A percentile compares a stretch with the other conserved stretches of the same genome.
Evolutionary conservation across 2,329 filamentous ascomycete species (phyloP).

Genomic region (Chrysoporthe austroafricana): DNA sequence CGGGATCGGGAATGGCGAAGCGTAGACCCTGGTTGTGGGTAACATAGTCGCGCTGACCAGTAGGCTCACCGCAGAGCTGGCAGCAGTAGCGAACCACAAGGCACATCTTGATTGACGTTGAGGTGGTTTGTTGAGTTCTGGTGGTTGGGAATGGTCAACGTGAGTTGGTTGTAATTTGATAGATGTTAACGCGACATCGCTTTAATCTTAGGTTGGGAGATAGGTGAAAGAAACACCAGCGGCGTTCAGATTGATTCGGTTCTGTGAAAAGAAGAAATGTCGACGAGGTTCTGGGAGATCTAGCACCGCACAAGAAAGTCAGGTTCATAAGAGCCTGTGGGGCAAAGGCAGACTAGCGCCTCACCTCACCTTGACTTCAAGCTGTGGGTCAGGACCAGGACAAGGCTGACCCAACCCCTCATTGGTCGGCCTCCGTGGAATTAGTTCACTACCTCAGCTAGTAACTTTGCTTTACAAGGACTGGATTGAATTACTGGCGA

Average conservation of each 20-base stretch:
- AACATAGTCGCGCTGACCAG: conserved; percentile 4
- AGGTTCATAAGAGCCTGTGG: too few species aligned
- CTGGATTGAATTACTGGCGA: neutral
- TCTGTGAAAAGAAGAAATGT: neutral
- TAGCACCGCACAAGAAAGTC: too few species aligned
- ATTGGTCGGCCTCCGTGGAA: neutral
- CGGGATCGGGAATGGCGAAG: neutral
- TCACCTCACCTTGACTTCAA: too few species aligned
- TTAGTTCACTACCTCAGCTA: neutral
- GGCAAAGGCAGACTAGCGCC: too few species aligned
- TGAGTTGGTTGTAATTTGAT: neutral
- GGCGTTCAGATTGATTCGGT: neutral
- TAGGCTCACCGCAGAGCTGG: neutral
- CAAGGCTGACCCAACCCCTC: neutral
- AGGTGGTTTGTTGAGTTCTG: neutral
- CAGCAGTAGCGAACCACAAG: conserved; percentile 1
- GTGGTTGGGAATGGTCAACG: neutral
- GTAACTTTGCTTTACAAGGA: neutral
- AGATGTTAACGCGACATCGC: neutral
- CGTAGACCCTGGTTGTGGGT: neutral
- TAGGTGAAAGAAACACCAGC: neutral
- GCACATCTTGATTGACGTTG: neutral
- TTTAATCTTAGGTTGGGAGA: neutral
- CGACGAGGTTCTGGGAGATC: too few species aligned
- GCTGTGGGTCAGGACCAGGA: neutral